Base-by-base conservation (phyloP, 2,329 filamentous ascomycete genomes). In the Penicillium oxalicum region DNA sequence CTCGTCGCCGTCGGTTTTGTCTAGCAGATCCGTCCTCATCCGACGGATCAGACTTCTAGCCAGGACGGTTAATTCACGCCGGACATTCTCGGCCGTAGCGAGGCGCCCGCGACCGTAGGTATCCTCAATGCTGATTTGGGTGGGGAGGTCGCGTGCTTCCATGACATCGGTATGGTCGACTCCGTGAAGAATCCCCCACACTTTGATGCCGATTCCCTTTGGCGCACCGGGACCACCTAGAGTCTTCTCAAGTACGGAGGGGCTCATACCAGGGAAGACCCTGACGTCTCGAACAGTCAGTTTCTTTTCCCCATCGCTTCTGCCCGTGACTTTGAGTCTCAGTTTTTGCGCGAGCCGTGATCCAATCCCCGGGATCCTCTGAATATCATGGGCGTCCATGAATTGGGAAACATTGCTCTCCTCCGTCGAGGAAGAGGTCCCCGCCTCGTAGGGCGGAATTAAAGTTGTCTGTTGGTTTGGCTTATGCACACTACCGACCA, bases 41-140 rank as follows among this genome's bases (percentile, higher is more conserved):
- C 91, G 80, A 29, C 80, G 80, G 9, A 96, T 67, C 8, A 97
- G 74, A 55, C 86, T 89, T 9, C 73, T 74, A 0, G 86, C 77
- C 2, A 96, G 72, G 51, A 80, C 77, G n/a, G 73, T 69, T 36
- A 96, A 73, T 68, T 94, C 85, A 53, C 79, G 80, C 37, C 74
- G 70, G 28, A 94, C 81, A 50, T 83, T 77, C 1, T 80, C 67
- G 44, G 85, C 64, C 0, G 77, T 82, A 56, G 86, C 80, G 1
- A 95, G 73, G 0, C 83, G 81, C 25, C 81, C 78, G 65, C 83
- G 81, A 27, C 80, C 78, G 65, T 95, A 97, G 12, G 89, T 93
- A 69, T 97, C 91, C 64, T 97, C 91, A 54, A 97, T 93, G 66
- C 88, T 93, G 64, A 97, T 94, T 67, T 96, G 91, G 1, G 82